Base-by-base conservation (phyloP, 169 alveolate genomes). In the Plasmodium malariae region DNA sequence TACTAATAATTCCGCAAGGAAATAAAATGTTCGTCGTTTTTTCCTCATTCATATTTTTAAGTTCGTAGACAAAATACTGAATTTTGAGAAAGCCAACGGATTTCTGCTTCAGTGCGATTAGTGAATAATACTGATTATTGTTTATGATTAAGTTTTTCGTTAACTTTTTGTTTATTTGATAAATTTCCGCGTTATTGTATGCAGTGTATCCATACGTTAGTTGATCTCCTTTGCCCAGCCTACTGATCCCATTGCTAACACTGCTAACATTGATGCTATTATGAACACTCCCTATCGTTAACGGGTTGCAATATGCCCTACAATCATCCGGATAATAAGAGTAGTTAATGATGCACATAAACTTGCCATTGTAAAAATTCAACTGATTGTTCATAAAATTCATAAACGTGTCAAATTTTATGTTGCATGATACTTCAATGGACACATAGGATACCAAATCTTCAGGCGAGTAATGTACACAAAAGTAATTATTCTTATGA, bases 401-500 rank as follows among this genome's bases (percentile, higher is more conserved):
- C 19, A 85, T 1, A 55, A 69, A 85, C 26, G 30, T 24, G 0
- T 37, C 87, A 34, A 12, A 32, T 4, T 19, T 37, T n/a, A 85
- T 0, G 21, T 36, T 40, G 55, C 49, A 32, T 3, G 87, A 24
- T n/a, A 85, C 36, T 59, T 85, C 92, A 24, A 85, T 7, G n/a
- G 92, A 85, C n/a, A 63, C 83, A 34, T 85, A 85, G 0, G 92
- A 85, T 21, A 85, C 87, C 11, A 26, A 36, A 28, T 85, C 87
- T 55, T 85, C 92, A 2, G 92, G 92, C 0, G 92, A 69, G 34
- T 85, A 85, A 62, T 85, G 92, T 0, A 70, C 87, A 55, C 92
- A 85, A 26, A 69, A 85, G n/a, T 70, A 85, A 60, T 85, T 85
- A 36, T 54, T 85, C 36, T 69, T 70, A 19, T 85, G 14, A 3